Percentiles rank a stretch among this genome's conserved stretches.
Evolutionary conservation across 108 stramenopile species (phyloP).

Genomic region (Bacterosira constricta): DNA sequence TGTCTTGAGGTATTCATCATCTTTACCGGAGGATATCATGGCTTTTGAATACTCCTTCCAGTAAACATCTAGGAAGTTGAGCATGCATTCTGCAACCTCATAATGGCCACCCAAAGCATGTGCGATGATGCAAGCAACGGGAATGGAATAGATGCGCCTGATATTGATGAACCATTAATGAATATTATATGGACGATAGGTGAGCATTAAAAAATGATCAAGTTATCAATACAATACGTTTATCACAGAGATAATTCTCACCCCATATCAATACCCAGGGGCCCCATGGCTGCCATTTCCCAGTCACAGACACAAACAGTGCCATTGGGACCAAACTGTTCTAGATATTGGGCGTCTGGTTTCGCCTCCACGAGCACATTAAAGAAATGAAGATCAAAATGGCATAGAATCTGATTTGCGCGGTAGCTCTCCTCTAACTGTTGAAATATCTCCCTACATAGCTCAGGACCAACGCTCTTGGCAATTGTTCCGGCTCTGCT

Average conservation of each 20-base stretch:
- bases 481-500: not conserved
- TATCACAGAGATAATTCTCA: not conserved
- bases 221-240: too few species aligned
- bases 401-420: too few species aligned
- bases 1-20: too few species aligned
- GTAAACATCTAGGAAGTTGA: too few species aligned
- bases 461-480: too few species aligned
- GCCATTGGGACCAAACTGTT: slow-evolving; percentile 28
- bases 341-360: slow-evolving; percentile 21
- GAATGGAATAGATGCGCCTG: too few species aligned
- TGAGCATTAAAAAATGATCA: too few species aligned
- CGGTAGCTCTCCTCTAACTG: slow-evolving; percentile 27
- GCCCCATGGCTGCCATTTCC: slow-evolving; percentile 28
- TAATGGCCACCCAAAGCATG: slow-evolving; percentile 26
- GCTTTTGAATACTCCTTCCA: too few species aligned
- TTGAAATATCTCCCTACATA: slow-evolving; percentile 17
- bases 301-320: slow-evolving; percentile 37
- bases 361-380: slow-evolving; percentile 64
- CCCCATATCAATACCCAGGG: slow-evolving; percentile 27
- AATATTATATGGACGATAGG: too few species aligned
- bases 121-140: slow-evolving; percentile 34
- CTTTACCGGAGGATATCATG: too few species aligned
- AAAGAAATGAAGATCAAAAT: slow-evolving; percentile 57
- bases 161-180: too few species aligned
- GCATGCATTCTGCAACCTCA: too few species aligned